Evolutionary conservation across 2,329 filamentous ascomycete genomes (phyloP), one percentile per base, ranked within the genome.

Genomic region (Ascochyta clinopodiicola): DNA sequence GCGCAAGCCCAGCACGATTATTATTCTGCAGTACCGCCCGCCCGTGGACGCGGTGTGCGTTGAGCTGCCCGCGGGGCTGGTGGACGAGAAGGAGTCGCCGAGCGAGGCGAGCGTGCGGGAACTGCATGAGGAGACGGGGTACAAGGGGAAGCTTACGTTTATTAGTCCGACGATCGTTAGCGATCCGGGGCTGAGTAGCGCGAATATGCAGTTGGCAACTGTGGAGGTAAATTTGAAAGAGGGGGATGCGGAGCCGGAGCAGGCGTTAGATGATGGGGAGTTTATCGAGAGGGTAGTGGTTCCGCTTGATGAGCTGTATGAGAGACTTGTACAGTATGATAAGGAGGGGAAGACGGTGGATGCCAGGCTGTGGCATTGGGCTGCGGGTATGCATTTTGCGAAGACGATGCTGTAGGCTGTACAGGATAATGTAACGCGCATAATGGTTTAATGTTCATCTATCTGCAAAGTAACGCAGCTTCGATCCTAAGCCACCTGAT

Each of bases 121-220:
- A 71, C 73, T 87, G 37, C 84, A 79, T 59, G 85, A 88, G 71
- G 85, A 87, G 70, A 87, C 85, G 1, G 85, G 85, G 19, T 87
- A 86, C 66, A 79, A 86, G 61, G 87, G 83, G 40, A 70, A 73
- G 59, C 62, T 79, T 57, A 60, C 72, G 19, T 75, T 77, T 70
- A 84, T 82, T n/a, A 85, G 84, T 34, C 86, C 87, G 7, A 81
- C 87, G 47, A 88, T 90, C 78, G 88, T 86, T 51, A 85, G 86
- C 63, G 88, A 87, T 70, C 84, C 84, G 1, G 84, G 84, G 22
- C 76, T 87, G 78, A 84, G 79, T 54, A 83, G 80, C 51, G 83
- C 85, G 45, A 87, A 86, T 63, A 84, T 86, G 83, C 80, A 84
- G 75, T 74, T 87, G 57, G 84, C 82, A 51, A 84, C 83, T 70